These are phyloP conservation scores for Aspergillus jensenii DNA, from an alignment of 2,329 filamentous ascomycete genomes.

Conservation along the genomic window DNA sequence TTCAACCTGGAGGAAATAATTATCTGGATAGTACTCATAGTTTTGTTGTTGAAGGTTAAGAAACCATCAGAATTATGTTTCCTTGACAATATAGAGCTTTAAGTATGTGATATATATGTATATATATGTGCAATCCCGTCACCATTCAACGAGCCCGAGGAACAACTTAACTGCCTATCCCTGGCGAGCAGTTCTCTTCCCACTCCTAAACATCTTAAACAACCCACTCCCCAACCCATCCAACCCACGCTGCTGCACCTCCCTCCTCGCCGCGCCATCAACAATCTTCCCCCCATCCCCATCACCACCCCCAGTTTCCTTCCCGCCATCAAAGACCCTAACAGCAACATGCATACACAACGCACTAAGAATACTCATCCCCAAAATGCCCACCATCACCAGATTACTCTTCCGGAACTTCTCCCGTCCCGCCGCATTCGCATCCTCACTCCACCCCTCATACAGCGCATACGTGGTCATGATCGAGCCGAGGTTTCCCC, in stretches of 20 bases:
- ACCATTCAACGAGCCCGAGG: not conserved
- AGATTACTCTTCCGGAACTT: constrained; percentile 82
- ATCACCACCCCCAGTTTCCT: not conserved
- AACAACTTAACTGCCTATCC: not conserved
- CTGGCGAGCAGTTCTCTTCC: not conserved
- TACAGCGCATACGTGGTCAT: constrained; percentile 88
- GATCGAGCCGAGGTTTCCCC: constrained; percentile 84
- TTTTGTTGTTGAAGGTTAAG: no score
- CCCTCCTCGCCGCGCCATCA: constrained; percentile 38
- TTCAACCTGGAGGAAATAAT: no score
- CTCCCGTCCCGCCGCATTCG: constrained; percentile 59
- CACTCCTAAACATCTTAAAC: not conserved
- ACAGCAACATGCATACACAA: constrained; percentile 68
- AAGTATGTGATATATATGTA: not conserved
- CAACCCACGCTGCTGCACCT: constrained; percentile 37
- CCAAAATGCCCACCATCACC: constrained; percentile 83
- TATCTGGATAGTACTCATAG: no score
- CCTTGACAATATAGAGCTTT: no score
- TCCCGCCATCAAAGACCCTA: constrained; percentile 38
- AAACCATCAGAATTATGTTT: no score
- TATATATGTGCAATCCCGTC: not conserved
- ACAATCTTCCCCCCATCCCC: constrained; percentile 18
- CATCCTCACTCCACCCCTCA: constrained; percentile 79
- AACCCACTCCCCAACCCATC: constrained; percentile 28
- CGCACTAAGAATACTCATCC: constrained; percentile 68